phyloP scores from a whole-genome alignment of 176 grass and related monocot genomes.

The Urochloa ruziziensis region DNA sequence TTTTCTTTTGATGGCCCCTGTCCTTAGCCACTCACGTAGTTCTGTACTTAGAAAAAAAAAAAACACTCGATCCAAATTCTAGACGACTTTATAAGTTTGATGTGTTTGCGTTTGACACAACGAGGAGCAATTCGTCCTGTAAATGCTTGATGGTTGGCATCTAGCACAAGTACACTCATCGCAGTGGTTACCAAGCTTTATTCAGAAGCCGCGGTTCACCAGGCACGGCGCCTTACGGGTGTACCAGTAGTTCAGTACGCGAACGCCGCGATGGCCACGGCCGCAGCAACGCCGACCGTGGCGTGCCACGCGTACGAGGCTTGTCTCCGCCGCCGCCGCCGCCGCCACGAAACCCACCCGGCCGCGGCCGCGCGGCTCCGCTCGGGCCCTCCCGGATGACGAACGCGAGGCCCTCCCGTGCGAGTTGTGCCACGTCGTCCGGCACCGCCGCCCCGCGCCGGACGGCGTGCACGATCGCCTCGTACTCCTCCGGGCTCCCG shows the following conservation, averaged over 20 bases:
- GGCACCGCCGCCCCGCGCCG: constrained; percentile 17
- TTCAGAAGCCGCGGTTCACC: constrained; percentile 16
- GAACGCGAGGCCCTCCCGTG: constrained; percentile 54
- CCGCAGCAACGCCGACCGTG: constrained; percentile 49
- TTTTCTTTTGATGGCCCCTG: no score
- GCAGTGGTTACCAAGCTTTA: no score
- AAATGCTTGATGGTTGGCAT: no score
- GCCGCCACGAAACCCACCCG: no score
- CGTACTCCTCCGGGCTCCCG: constrained; percentile 57
- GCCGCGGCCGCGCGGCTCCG: background rate
- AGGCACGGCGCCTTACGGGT: constrained; percentile 37
- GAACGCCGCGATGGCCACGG: constrained; percentile 54
- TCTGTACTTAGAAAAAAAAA: no score
- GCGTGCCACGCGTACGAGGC: constrained; percentile 42
- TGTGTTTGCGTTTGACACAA: no score
- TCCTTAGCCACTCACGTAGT: no score
- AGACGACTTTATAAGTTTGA: no score
- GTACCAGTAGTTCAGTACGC: constrained; percentile 76
- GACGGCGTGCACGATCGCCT: constrained; percentile 51
- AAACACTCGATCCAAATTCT: no score
- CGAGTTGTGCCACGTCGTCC: constrained; percentile 48
- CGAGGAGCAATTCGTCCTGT: no score
- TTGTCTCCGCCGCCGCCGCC: background rate
- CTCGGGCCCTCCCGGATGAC: constrained; percentile 33
- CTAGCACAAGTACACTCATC: no score